A percentile compares a stretch with the other conserved stretches of the same genome.
These are phyloP conservation scores for Kluyveromyces sp. DNA, from an alignment of 1,139 yeast genomes.

Conservation along the genomic window DNA sequence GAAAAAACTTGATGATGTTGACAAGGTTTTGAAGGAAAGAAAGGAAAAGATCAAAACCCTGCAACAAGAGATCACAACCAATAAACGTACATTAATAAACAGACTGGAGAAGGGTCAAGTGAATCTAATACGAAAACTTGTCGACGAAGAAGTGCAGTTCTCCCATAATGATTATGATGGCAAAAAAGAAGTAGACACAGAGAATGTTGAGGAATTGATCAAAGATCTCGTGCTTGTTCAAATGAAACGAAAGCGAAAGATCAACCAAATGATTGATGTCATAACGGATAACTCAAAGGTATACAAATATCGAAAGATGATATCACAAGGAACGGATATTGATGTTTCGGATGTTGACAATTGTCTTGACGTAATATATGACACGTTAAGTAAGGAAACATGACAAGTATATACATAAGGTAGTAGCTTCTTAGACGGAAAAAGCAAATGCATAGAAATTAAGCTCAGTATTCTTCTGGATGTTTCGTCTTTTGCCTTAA, in stretches of 20 bases:
- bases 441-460: background rate
- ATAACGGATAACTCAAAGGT: constrained; percentile 49
- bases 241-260: constrained; percentile 38
- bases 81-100: constrained; percentile 33
- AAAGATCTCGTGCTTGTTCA: constrained; percentile 43
- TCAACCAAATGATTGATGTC: constrained; percentile 40
- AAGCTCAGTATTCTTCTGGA: no score
- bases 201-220: constrained; percentile 20
- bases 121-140: constrained; percentile 42
- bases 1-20: constrained; percentile 40
- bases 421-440: background rate
- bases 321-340: constrained; percentile 78
- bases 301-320: constrained; percentile 74
- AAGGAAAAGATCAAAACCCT: constrained; percentile 36
- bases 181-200: constrained; percentile 16
- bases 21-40: constrained; percentile 36
- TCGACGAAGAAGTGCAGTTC: constrained; percentile 40
- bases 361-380: constrained; percentile 28
- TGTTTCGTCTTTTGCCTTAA: no score
- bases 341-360: constrained; percentile 54
- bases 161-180: constrained; percentile 26
- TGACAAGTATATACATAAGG: background rate
- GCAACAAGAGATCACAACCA: constrained; percentile 24
- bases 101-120: constrained; percentile 52
- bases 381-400: constrained; percentile 19